phyloP scores from a whole-genome alignment of 768 basidiomycete species.

The Dendrothele bispora region DNA sequence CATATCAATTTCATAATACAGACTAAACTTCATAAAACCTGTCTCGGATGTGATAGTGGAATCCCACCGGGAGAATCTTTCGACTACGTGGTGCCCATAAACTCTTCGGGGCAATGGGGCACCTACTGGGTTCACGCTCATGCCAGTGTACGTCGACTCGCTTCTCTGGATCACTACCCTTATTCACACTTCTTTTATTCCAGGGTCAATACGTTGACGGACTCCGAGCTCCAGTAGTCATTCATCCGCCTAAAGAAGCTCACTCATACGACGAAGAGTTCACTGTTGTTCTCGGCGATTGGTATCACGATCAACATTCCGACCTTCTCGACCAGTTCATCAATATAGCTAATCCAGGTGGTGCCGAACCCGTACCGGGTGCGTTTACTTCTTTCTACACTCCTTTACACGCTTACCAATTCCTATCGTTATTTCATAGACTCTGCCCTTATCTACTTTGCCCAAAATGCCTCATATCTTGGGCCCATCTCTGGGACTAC shows the following conservation, averaged over 20 bases:
- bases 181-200: constrained; percentile 3
- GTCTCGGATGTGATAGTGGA: constrained; percentile 63
- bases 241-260: constrained; percentile 66
- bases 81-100: constrained; percentile 73
- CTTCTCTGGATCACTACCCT: neutral
- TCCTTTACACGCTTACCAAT: no score
- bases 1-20: no score
- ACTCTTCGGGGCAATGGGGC: constrained; percentile 70
- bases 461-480: constrained; percentile 72
- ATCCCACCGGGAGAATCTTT: constrained; percentile 73
- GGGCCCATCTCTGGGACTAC: constrained; percentile 54
- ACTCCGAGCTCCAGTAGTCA: constrained; percentile 80
- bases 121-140: constrained; percentile 85
- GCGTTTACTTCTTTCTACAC: constrained; percentile 12
- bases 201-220: constrained; percentile 93
- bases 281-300: constrained; percentile 84
- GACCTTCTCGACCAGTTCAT: constrained; percentile 67
- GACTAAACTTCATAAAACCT: neutral
- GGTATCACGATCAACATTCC: constrained; percentile 84
- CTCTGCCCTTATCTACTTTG: constrained; percentile 80
- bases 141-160: constrained; percentile 37
- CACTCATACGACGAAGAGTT: constrained; percentile 88
- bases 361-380: constrained; percentile 90
- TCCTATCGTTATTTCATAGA: constrained; percentile 42
- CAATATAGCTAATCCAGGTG: constrained; percentile 72